Conservation (phyloP, 2,329 filamentous ascomycete species). For the Trichoderma sp. region DNA sequence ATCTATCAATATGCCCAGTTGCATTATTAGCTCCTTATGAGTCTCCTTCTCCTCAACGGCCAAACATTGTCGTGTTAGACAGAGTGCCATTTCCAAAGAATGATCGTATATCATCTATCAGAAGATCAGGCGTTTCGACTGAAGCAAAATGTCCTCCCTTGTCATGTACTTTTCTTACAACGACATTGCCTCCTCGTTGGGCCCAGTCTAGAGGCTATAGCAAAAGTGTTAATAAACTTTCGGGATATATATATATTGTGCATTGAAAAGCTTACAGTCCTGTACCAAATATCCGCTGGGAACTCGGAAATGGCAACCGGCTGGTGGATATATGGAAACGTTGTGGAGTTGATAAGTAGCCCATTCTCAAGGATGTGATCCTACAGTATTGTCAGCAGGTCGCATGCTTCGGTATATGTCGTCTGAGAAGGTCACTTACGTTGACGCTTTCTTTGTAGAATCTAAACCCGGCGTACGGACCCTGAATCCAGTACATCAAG, state of each 20-base stretch:
- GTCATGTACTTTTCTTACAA: neutral
- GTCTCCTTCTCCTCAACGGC: slow-evolving; percentile 36
- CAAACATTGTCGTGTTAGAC: slow-evolving; percentile 66
- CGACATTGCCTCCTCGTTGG: slow-evolving; percentile 1
- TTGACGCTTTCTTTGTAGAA: slow-evolving; percentile 13
- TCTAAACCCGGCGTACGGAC: neutral
- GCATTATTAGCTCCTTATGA: neutral
- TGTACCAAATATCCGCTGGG: slow-evolving; percentile 2
- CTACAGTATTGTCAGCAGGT: neutral
- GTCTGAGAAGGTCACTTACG: neutral
- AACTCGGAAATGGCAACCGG: slow-evolving; percentile 3
- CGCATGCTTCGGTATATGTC: too few relatives aligned
- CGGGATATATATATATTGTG: too few relatives aligned
- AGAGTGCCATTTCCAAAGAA: slow-evolving; percentile 35
- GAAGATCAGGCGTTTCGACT: neutral
- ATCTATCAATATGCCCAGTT: neutral
- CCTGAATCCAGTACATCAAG: slow-evolving; percentile 12
- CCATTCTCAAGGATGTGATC: slow-evolving; percentile 1
- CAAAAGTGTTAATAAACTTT: neutral
- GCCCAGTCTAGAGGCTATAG: neutral
- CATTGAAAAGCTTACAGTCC: neutral
- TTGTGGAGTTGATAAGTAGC: slow-evolving; percentile 4
- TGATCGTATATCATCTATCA: neutral
- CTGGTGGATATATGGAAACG: slow-evolving; percentile 1
- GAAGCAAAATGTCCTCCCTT: neutral